Conservation (phyloP, 208 protist species). For the Wallacemonas sp. region DNA sequence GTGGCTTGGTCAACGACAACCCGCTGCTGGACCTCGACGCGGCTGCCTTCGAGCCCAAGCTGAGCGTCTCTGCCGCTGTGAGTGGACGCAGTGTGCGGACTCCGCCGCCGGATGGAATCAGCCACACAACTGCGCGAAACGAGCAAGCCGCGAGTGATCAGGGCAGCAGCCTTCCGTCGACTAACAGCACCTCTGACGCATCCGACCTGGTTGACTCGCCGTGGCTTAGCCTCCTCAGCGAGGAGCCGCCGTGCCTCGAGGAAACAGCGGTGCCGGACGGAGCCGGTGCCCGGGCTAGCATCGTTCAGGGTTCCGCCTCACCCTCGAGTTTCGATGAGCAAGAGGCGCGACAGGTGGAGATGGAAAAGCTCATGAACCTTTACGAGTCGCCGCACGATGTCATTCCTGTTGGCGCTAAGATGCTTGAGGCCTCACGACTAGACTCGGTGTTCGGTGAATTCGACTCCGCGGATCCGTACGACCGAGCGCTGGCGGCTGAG, state of each 20-base stretch:
- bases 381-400: conserved; percentile 76
- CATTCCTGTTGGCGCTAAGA: conserved; percentile 58
- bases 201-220: not conserved
- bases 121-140: too few relatives aligned
- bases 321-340: not conserved
- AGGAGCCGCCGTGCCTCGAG: too few relatives aligned
- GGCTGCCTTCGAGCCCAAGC: conserved; percentile 37
- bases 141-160: not conserved
- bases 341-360: not conserved
- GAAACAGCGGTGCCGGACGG: too few relatives aligned
- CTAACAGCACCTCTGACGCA: not conserved
- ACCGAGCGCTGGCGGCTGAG: conserved; percentile 10
- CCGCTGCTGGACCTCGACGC: conserved; percentile 28
- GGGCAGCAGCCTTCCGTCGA: not conserved
- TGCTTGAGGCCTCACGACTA: conserved; percentile 56
- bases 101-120: not conserved
- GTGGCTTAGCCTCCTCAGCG: conserved; percentile 8
- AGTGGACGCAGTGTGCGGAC: not conserved
- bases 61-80: conserved; percentile 10
- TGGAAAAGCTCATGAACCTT: conserved; percentile 55
- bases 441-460: conserved; percentile 72
- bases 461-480: conserved; percentile 59
- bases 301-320: too few relatives aligned
- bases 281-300: too few relatives aligned
- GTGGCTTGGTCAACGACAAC: conserved; percentile 70